Percentiles rank a stretch among this genome's conserved stretches.
phyloP scores from a whole-genome alignment of 163 green algal genomes.

The Scenedesmus sp. region DNA sequence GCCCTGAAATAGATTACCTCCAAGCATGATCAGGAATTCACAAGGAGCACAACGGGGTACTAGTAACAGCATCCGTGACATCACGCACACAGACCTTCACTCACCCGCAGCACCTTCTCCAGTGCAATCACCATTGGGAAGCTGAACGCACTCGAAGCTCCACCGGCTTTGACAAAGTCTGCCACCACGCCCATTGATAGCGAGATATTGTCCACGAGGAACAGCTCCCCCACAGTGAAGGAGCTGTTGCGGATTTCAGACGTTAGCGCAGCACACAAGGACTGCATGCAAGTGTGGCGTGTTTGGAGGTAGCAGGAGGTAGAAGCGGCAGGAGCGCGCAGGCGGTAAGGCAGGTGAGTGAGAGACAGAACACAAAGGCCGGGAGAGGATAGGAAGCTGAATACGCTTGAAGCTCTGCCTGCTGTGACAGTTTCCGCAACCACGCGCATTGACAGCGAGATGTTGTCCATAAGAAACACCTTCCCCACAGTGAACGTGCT shows the following conservation, averaged over 20 bases:
- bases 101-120: constrained; percentile 7
- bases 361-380: too few species aligned
- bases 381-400: neutral
- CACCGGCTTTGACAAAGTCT: neutral
- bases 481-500: neutral
- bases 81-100: neutral
- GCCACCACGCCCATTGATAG: neutral
- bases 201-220: neutral
- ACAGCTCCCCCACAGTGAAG: constrained; percentile 22
- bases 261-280: neutral
- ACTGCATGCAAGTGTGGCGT: neutral
- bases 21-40: too few species aligned
- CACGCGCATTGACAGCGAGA: too few species aligned
- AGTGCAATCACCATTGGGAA: constrained; percentile 15
- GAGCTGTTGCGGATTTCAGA: too few species aligned
- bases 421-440: neutral
- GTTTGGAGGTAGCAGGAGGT: too few species aligned
- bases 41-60: too few species aligned
- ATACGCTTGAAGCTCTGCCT: neutral
- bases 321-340: too few species aligned
- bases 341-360: too few species aligned
- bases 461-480: neutral
- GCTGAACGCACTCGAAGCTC: neutral
- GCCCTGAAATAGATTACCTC: too few species aligned
- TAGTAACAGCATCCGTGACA: too few species aligned